Evolutionary conservation across 1,284 basidiomycete species (phyloP), one percentile per base, ranked within the genome.

Genomic region (Bondarzewia mesenterica): DNA sequence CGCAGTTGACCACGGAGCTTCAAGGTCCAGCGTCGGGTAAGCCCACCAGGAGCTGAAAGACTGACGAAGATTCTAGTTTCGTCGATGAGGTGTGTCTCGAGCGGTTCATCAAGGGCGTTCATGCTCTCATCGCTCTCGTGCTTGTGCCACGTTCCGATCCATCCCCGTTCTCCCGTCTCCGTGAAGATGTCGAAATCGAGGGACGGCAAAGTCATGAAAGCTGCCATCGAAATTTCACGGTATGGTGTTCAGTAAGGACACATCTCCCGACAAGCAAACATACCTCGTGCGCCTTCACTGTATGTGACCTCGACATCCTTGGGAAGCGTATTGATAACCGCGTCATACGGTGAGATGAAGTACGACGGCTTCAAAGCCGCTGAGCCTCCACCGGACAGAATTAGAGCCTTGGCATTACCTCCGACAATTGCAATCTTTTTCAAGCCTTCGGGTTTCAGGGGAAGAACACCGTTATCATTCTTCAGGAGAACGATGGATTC

Each of bases 401-500:
- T 62, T 32, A 75, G 58, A 2, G 73, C 72, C 41, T 55, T 55
- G 14, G 52, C 54, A 26, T 55, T 55, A 26, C 50, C 52, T 22
- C 54, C 54, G 20, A 55, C 29, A 32, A 55, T 54, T 5, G 54
- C 54, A 27, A 55, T 48, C 27, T 51, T 53, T 38, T 54, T 53
- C 21, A 55, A n/a, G 18, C 44, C 42, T 10, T 44, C 46, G 4
- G 48, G 39, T 46, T 59, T 58, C 10, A 77, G 52, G 1, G 75
- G 75, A 21, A 78, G 64, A 2, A 83, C 55, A 2, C 64, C 52
- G 15, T 60, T 59, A n/a, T 75, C 64, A 59, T 90, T 89, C 66
- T 85, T 85, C 49, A 89, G 67, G 25, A 89, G 65, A 10, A 89
- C 84, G 54, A 85, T 79, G 0, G 78, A 75, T 50, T 83, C 77